phyloP scores from a whole-genome alignment of 495 filamentous ascomycete species.

The Margaritispora aquatica region DNA sequence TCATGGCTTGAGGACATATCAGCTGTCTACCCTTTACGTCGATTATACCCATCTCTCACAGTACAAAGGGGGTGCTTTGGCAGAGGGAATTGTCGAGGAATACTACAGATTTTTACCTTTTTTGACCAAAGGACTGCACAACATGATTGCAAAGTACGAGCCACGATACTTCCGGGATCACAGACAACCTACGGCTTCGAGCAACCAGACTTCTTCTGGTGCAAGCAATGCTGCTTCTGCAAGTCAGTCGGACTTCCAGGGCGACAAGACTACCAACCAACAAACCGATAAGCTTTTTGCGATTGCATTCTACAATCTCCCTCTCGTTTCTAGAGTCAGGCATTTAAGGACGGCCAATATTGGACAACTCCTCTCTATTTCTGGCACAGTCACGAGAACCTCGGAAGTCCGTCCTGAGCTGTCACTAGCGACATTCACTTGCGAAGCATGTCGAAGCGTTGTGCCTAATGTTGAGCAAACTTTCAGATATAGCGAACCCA shows the following conservation, averaged over 20 bases:
- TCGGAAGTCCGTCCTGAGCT: constrained; percentile 95
- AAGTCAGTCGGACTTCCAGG: constrained; percentile 57
- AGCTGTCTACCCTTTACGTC: constrained; percentile 93
- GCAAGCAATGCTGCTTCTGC: constrained; percentile 54
- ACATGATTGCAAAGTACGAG: constrained; percentile 88
- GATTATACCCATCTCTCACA: constrained; percentile 83
- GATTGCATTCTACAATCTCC: constrained; percentile 93
- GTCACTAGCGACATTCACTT: constrained; percentile 85
- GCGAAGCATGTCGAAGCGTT: constrained; percentile 75
- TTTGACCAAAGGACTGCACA: constrained; percentile 82
- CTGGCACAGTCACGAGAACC: constrained; percentile 91
- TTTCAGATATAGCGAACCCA: constrained; percentile 94
- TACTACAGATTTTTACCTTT: constrained; percentile 97
- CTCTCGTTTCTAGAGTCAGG: constrained; percentile 85
- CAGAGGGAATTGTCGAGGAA: constrained; percentile 75
- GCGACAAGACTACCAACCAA: constrained; percentile 77
- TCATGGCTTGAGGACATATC: constrained; percentile 75
- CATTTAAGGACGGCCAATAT: constrained; percentile 87
- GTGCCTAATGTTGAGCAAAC: constrained; percentile 93
- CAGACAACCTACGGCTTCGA: constrained; percentile 62
- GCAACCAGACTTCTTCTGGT: constrained; percentile 59
- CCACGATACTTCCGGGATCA: constrained; percentile 90
- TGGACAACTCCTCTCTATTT: constrained; percentile 87
- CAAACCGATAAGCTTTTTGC: constrained; percentile 95
- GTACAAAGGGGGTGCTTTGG: constrained; percentile 64